Conservation (phyloP, 2,329 filamentous ascomycete species). For the Incumbomyces lentus region DNA sequence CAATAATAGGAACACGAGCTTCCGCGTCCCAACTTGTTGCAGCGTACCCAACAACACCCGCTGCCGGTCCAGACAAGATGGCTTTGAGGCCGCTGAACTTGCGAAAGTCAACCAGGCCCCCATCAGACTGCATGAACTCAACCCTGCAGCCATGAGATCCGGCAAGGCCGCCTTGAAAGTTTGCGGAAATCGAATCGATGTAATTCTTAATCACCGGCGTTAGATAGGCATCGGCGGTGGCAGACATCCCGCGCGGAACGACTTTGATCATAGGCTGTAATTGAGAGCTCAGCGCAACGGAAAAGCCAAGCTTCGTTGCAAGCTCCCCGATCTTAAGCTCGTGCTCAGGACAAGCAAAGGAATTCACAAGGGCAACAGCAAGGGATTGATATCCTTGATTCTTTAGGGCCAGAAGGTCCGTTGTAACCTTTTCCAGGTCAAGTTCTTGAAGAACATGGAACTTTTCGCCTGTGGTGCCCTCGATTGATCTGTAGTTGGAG, state of each 20-base stretch:
- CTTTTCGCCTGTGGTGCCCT: constrained; percentile 62
- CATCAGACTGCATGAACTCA: constrained; percentile 94
- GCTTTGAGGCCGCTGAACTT: constrained; percentile 75
- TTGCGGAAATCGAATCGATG: constrained; percentile 63
- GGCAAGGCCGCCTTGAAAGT: constrained; percentile 64
- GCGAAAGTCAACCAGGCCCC: constrained; percentile 48
- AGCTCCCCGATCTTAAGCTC: constrained; percentile 67
- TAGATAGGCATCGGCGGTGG: constrained; percentile 69
- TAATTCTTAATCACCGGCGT: constrained; percentile 71
- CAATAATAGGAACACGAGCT: constrained; percentile 77
- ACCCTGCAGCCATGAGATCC: constrained; percentile 69
- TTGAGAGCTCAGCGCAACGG: constrained; percentile 66
- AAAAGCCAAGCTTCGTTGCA: constrained; percentile 69
- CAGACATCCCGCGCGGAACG: constrained; percentile 63
- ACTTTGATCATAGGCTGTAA: constrained; percentile 85
- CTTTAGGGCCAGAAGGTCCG: constrained; percentile 56
- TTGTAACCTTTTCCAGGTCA: constrained; percentile 40
- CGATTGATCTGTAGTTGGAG: constrained; percentile 47
- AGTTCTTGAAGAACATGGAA: constrained; percentile 59
- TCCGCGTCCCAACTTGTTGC: constrained; percentile 78
- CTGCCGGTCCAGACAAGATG: constrained; percentile 84
- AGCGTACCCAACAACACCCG: constrained; percentile 89
- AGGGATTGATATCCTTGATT: constrained; percentile 66
- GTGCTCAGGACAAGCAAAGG: constrained; percentile 81
- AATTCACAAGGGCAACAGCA: constrained; percentile 84